Conservation (phyloP, 257 asterid genomes). For the Penstemon barbatus region DNA sequence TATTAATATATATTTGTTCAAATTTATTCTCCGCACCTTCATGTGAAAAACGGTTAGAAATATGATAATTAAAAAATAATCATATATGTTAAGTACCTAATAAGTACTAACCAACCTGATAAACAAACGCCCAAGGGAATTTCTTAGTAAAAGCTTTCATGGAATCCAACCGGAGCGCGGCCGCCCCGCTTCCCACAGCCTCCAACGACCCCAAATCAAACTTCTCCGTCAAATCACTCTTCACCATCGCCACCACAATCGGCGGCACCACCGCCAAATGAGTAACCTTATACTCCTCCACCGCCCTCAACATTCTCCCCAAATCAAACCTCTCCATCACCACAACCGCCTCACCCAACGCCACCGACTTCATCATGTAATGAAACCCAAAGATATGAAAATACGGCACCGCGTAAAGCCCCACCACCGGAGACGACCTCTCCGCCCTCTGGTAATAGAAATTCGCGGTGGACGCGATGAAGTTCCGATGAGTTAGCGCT, state of each 20-base stretch:
- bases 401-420: constrained; percentile 43
- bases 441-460: constrained; percentile 18
- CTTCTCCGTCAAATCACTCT: constrained; percentile 30
- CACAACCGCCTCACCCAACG: constrained; percentile 52
- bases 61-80: too few relatives aligned
- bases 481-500: constrained; percentile 48
- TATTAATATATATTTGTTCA: too few relatives aligned
- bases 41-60: too few relatives aligned
- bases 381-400: constrained; percentile 57
- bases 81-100: background rate
- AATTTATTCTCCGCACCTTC: too few relatives aligned
- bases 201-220: constrained; percentile 50
- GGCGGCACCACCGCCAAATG: constrained; percentile 57
- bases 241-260: constrained; percentile 52
- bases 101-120: constrained; percentile 38
- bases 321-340: constrained; percentile 51
- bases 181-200: constrained; percentile 51
- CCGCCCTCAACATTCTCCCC: constrained; percentile 46
- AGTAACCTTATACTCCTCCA: constrained; percentile 47
- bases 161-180: constrained; percentile 45
- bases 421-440: constrained; percentile 34
- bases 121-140: constrained; percentile 38
- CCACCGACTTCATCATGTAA: constrained; percentile 43
- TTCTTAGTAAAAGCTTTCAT: constrained; percentile 34
- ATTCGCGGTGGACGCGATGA: constrained; percentile 39